Evolutionary conservation across 352 stramenopile species (phyloP).

Genomic region (Sclerospora graminicola): DNA sequence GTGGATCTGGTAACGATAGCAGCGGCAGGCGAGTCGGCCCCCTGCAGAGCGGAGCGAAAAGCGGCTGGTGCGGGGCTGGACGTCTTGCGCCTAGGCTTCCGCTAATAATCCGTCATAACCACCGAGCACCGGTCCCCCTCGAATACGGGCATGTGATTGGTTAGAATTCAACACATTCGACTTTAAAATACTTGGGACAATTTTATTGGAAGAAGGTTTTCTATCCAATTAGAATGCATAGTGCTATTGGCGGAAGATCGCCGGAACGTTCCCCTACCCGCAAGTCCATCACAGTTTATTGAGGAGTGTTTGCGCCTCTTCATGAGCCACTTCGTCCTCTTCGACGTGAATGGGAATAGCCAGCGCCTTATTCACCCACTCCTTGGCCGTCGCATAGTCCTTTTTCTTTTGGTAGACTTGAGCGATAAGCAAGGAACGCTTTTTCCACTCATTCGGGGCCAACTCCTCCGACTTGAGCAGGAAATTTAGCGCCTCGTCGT

Average conservation of each 20-base stretch:
- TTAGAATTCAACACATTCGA: conserved; percentile 1
- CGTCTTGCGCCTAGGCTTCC: conserved; percentile 18
- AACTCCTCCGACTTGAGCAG: conserved; percentile 72
- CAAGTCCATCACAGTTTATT: conserved; percentile 54
- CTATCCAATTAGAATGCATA: conserved; percentile 1
- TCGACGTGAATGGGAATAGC: conserved; percentile 39
- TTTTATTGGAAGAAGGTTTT: background rate
- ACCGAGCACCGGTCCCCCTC: conserved; percentile 9
- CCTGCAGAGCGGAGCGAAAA: conserved; percentile 6
- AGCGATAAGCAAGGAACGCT: conserved; percentile 72
- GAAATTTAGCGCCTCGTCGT: conserved; percentile 68
- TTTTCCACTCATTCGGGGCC: conserved; percentile 71
- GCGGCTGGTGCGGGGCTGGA: conserved; percentile 4
- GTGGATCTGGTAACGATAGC: conserved; percentile 1
- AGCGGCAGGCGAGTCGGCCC: conserved; percentile 4
- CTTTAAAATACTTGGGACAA: background rate
- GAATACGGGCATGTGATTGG: conserved; percentile 4
- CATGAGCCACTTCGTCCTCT: conserved; percentile 60
- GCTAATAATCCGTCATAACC: conserved; percentile 26
- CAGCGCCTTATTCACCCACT: conserved; percentile 67
- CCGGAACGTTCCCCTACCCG: conserved; percentile 4
- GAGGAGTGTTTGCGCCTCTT: conserved; percentile 54
- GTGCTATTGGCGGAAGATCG: conserved; percentile 7
- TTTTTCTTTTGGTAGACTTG: conserved; percentile 80
- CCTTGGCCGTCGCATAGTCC: conserved; percentile 44